Conservation (phyloP, 768 basidiomycete species). For the Boletus tylopilopsis region DNA sequence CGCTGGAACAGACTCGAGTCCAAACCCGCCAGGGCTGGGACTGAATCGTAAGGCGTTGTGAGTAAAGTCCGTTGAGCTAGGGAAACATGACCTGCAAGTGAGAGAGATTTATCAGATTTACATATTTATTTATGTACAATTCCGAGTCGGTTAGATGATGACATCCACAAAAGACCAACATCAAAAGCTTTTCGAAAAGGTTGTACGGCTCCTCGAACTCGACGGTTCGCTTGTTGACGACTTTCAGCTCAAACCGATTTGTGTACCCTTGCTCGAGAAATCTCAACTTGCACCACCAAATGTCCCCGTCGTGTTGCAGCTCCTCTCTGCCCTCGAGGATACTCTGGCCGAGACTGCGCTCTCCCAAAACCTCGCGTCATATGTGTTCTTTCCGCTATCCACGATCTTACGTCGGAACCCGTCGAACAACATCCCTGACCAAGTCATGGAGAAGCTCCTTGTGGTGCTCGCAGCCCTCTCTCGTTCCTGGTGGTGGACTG, state of each 20-base stretch:
- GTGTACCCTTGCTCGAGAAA: constrained; percentile 76
- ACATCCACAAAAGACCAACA: constrained; percentile 19
- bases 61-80: too few species aligned
- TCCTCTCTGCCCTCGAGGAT: constrained; percentile 52
- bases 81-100: too few species aligned
- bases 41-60: too few species aligned
- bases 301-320: constrained; percentile 42
- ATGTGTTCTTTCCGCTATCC: constrained; percentile 85
- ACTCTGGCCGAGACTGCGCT: constrained; percentile 45
- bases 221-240: background rate
- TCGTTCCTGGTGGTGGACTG: constrained; percentile 82
- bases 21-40: too few species aligned
- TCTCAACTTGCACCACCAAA: constrained; percentile 59
- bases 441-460: constrained; percentile 73
- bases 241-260: constrained; percentile 58
- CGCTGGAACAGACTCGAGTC: background rate
- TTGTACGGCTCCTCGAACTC: constrained; percentile 22
- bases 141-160: too few species aligned
- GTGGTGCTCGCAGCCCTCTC: constrained; percentile 54
- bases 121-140: too few species aligned
- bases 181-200: constrained; percentile 38
- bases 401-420: constrained; percentile 77
- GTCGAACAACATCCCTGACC: constrained; percentile 67
- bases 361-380: constrained; percentile 64
- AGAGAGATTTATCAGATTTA: too few species aligned